phyloP scores from a whole-genome alignment of 306 rosid species.

The Purshia tridentata region DNA sequence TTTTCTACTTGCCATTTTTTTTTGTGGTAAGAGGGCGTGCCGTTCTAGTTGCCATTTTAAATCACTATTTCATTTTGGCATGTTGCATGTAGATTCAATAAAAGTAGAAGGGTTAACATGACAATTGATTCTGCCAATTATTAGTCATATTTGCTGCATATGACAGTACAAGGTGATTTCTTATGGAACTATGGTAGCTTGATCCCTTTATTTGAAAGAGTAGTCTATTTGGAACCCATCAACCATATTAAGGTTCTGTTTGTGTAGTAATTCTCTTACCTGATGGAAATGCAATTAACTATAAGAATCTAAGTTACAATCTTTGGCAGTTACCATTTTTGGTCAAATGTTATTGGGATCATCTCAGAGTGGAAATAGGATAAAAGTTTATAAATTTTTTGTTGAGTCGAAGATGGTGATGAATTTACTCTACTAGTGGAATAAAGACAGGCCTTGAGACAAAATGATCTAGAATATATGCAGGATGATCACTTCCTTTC shows the following conservation, averaged over 20 bases:
- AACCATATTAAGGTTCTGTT: not conserved
- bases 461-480: not conserved
- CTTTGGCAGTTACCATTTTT: not conserved
- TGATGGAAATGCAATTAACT: not conserved
- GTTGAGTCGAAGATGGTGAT: not conserved
- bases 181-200: not conserved
- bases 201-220: not conserved
- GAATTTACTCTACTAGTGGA: not conserved
- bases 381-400: not conserved
- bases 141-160: constrained; percentile 1
- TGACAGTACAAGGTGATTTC: not conserved
- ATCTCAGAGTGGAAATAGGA: not conserved
- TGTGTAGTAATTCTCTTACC: not conserved
- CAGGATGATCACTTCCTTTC: not conserved
- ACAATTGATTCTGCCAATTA: not conserved
- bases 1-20: not conserved
- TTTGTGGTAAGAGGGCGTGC: too few relatives aligned
- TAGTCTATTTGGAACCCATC: not conserved
- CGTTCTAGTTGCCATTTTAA: not conserved
- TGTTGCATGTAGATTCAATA: not conserved
- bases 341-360: not conserved
- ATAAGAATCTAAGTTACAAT: not conserved
- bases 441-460: not conserved
- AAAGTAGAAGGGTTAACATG: not conserved
- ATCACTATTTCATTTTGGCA: not conserved